Base-by-base conservation (phyloP, 1,284 basidiomycete genomes). In the Athelia psychrophila region DNA sequence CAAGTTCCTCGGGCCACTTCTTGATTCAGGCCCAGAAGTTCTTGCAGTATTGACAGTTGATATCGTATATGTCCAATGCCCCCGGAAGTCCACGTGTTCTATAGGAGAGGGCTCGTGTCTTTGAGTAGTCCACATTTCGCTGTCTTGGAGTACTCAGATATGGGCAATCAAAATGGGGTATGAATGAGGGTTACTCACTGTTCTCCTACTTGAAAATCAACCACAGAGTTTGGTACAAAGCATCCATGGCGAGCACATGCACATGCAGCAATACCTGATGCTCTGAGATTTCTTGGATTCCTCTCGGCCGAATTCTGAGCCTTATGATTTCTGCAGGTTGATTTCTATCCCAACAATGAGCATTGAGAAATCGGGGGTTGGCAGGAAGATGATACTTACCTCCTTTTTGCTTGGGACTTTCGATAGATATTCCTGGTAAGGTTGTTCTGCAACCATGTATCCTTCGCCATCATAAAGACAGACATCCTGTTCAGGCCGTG, bases 121-220 rank as follows among this genome's bases (percentile, higher is more conserved):
- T 53, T 3, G 51, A 54, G 32, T 57, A 57, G 35, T 60, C 56
- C 6, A 60, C 49, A 32, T 60, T 60, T 22, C 53, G 60, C 4
- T 60, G 52, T 35, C 58, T 57, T 36, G 23, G n/a, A 22, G 38
- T n/a, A 6, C 5, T 8, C 9, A 13, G 27, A 30, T 13, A 30
- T 30, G 13, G 13, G 27, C 27, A 8, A 16, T 8, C 6, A 42
- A 22, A n/a, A 6, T 8, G 6, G 16, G 9, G 9, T 6, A 16
- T 42, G 9, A 42, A 8, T 18, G 20, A 9, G n/a, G 9, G 20
- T 6, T 30, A 48, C 53, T 12, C 35, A 63, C 59, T 48, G 18
- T 13, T 64, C 54, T 2, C 62, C 60, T 24, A 49, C 51, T 6
- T 59, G 61, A 24, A 64, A 61, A 30, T 56, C 62, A 0, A 57